A percentile compares a stretch with the other conserved stretches of the same genome.
Evolutionary conservation across 2,329 filamentous ascomycete genomes (phyloP).

Genomic region (Fusarium armeniacum): DNA sequence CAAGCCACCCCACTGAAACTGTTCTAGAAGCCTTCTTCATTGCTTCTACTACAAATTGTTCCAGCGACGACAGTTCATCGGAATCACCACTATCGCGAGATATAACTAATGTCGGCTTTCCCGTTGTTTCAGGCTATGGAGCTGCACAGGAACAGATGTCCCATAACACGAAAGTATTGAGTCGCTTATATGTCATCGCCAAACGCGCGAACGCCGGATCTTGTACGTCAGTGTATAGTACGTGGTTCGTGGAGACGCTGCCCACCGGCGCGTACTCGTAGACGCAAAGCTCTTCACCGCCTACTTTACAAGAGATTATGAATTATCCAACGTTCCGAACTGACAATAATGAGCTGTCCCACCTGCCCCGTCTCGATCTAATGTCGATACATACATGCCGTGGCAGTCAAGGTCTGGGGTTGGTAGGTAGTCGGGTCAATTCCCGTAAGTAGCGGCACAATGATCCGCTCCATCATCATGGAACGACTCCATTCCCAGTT

Average conservation of each 20-base stretch:
- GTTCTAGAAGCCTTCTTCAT: constrained; percentile 51
- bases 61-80: constrained; percentile 21
- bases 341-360: constrained; percentile 10
- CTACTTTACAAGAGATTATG: constrained; percentile 30
- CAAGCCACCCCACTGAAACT: constrained; percentile 40
- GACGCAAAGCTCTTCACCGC: constrained; percentile 39
- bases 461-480: constrained; percentile 28
- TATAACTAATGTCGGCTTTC: constrained; percentile 10
- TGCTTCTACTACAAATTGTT: constrained; percentile 37
- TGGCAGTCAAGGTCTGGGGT: constrained; percentile 36
- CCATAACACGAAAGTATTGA: background rate
- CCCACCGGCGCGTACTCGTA: constrained; percentile 33
- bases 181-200: no score
- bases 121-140: constrained; percentile 13
- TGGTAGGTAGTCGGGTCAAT: constrained; percentile 30
- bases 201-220: background rate
- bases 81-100: constrained; percentile 5
- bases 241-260: constrained; percentile 39
- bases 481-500: constrained; percentile 28
- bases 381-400: constrained; percentile 35
- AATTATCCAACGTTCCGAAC: constrained; percentile 1
- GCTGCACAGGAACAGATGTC: background rate
- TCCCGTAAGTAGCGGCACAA: background rate
- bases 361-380: constrained; percentile 29
- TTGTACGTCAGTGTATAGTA: background rate